Conservation (phyloP, 768 basidiomycete genomes). For the Boletus speciosus region DNA sequence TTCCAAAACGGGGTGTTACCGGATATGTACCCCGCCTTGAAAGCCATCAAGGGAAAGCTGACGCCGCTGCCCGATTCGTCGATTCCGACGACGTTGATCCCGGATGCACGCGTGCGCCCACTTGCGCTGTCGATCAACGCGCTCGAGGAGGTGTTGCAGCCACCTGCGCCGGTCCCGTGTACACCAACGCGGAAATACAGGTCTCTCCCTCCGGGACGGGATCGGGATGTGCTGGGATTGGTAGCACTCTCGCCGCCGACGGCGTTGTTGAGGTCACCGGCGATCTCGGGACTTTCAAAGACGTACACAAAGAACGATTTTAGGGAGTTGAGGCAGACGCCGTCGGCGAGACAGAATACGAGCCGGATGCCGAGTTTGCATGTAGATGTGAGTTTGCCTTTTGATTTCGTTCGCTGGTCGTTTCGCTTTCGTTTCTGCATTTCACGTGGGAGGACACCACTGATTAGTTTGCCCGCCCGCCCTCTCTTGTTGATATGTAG, state of each 20-base stretch:
- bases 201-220: slow-evolving; percentile 24
- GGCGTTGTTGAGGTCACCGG: slow-evolving; percentile 65
- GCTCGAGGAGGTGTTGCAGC: slow-evolving; percentile 47
- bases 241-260: slow-evolving; percentile 68
- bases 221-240: slow-evolving; percentile 43
- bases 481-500: slow-evolving; percentile 10
- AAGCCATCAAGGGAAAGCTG: slow-evolving; percentile 32
- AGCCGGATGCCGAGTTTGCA: slow-evolving; percentile 85
- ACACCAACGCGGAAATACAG: slow-evolving; percentile 48
- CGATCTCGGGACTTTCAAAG: slow-evolving; percentile 76
- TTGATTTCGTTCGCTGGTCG: not conserved
- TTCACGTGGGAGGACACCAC: not conserved
- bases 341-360: slow-evolving; percentile 65
- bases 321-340: slow-evolving; percentile 63
- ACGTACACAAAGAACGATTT: slow-evolving; percentile 82
- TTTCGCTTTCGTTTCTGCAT: not conserved
- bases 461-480: not conserved
- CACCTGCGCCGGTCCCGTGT: slow-evolving; percentile 39
- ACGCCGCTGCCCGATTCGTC: slow-evolving; percentile 25
- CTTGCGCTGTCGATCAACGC: slow-evolving; percentile 45
- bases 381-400: slow-evolving; percentile 54
- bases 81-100: slow-evolving; percentile 30
- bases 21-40: slow-evolving; percentile 30
- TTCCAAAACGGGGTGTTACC: slow-evolving; percentile 28
- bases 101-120: slow-evolving; percentile 24